Evolutionary conservation across 352 stramenopile species (phyloP).

Genomic region (Globisporangium cylindrosporum): DNA sequence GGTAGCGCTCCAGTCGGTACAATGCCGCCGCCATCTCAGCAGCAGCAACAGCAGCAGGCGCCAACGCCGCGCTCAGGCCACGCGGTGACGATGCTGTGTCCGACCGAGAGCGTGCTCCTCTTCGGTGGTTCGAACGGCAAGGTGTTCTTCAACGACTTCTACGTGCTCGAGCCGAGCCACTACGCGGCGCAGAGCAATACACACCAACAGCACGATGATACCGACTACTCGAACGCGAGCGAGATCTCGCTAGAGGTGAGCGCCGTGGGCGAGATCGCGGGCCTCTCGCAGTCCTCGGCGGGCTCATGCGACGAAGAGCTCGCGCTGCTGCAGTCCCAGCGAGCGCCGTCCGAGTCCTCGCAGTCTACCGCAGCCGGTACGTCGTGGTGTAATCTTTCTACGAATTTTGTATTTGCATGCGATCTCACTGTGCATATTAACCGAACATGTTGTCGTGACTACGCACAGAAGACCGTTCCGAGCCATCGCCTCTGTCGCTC

Average conservation of each 20-base stretch:
- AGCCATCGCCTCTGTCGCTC: conserved; percentile 16
- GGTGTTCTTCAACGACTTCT: conserved; percentile 59
- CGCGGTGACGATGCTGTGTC: conserved; percentile 49
- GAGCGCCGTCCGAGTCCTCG: conserved; percentile 6
- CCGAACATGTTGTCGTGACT: not conserved
- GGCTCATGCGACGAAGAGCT: conserved; percentile 2
- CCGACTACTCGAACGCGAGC: conserved; percentile 1
- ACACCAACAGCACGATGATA: not conserved
- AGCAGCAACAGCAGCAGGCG: not conserved
- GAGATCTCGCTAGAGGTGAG: conserved; percentile 14
- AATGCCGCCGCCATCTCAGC: not conserved
- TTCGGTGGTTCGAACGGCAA: conserved; percentile 63
- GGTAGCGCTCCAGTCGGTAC: not conserved
- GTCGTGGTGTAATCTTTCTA: not conserved
- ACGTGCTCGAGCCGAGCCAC: conserved; percentile 13
- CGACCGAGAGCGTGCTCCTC: conserved; percentile 46
- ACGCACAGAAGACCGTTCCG: not conserved
- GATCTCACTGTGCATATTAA: not conserved
- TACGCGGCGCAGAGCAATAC: conserved; percentile 7
- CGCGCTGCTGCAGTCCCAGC: conserved; percentile 8
- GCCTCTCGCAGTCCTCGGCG: conserved; percentile 10
- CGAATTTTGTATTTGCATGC: not conserved
- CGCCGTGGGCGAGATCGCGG: conserved; percentile 15
- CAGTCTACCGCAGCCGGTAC: not conserved
- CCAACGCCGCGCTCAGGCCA: conserved; percentile 39